Evolutionary conservation across 106 monocot species (phyloP).

Genomic region (Triglochin maritima): DNA sequence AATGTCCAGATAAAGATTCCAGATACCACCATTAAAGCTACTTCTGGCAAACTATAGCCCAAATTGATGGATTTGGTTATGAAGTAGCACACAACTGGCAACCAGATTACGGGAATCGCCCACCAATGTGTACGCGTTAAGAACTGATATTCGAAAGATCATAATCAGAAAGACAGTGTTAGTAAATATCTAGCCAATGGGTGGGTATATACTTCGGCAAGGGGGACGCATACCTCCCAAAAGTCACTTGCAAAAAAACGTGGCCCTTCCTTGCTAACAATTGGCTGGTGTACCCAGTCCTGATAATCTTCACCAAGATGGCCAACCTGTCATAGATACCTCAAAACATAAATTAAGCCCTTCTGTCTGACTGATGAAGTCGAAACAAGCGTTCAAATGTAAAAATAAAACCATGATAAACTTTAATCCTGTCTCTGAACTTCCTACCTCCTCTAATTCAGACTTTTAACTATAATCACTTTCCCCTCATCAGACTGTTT

Average conservation of each 20-base stretch:
- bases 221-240: slow-evolving; percentile 51
- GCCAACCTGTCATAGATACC: slow-evolving; percentile 36
- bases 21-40: slow-evolving; percentile 26
- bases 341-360: too few relatives aligned
- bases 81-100: slow-evolving; percentile 64
- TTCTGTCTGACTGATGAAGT: too few relatives aligned
- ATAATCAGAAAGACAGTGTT: background rate
- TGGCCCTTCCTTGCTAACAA: slow-evolving; percentile 79
- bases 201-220: background rate
- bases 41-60: slow-evolving; percentile 33
- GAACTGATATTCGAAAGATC: slow-evolving; percentile 22
- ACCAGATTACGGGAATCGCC: slow-evolving; percentile 66
- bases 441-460: too few relatives aligned
- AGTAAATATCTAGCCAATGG: too few relatives aligned
- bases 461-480: too few relatives aligned
- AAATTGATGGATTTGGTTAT: slow-evolving; percentile 26
- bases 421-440: too few relatives aligned
- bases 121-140: slow-evolving; percentile 74
- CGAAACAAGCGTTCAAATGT: too few relatives aligned
- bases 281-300: slow-evolving; percentile 81
- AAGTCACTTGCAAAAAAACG: slow-evolving; percentile 58
- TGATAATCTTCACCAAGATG: slow-evolving; percentile 76
- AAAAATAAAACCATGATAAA: too few relatives aligned
- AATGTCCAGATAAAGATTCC: slow-evolving; percentile 70
- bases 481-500: too few relatives aligned